Evolutionary conservation across 129 eudicot genomes (phyloP).

Genomic region (Ambrosia artemisiifolia): DNA sequence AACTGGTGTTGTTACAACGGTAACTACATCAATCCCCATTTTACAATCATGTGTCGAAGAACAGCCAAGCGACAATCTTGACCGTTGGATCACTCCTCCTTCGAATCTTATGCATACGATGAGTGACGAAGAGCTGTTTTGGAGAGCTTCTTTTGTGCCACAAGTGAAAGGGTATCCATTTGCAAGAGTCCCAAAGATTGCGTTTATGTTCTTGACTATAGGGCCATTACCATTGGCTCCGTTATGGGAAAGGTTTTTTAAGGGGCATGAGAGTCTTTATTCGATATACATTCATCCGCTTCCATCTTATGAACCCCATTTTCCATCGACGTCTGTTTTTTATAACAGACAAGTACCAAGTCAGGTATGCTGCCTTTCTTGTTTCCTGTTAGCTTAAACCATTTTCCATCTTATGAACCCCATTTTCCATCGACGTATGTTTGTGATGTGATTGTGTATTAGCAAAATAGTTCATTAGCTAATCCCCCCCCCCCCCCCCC

Average conservation of each 20-base stretch:
- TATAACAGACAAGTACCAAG: conserved; percentile 85
- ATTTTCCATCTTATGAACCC: conserved; percentile 49
- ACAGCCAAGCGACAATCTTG: conserved; percentile 30
- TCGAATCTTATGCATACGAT: conserved; percentile 60
- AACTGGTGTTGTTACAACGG: conserved; percentile 41
- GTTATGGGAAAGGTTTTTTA: conserved; percentile 92
- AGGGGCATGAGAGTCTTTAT: conserved; percentile 60
- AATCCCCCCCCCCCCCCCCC: neutral
- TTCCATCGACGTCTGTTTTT: conserved; percentile 67
- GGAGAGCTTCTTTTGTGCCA: conserved; percentile 89
- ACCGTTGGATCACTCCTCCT: conserved; percentile 66
- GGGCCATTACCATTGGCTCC: conserved; percentile 94
- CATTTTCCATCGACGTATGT: conserved; percentile 34
- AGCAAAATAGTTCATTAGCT: neutral
- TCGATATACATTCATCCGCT: conserved; percentile 76
- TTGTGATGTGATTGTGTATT: conserved; percentile 4
- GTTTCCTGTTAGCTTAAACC: conserved; percentile 13
- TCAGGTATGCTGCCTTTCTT: conserved; percentile 48
- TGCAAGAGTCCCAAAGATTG: conserved; percentile 75
- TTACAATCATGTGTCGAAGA: conserved; percentile 47
- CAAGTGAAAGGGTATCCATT: conserved; percentile 64
- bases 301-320: conserved; percentile 56
- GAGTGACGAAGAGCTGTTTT: conserved; percentile 74
- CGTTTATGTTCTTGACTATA: conserved; percentile 98
- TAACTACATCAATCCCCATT: conserved; percentile 40